Conservation (phyloP, 345 rosid genomes). For the Syzygium oleosum region DNA sequence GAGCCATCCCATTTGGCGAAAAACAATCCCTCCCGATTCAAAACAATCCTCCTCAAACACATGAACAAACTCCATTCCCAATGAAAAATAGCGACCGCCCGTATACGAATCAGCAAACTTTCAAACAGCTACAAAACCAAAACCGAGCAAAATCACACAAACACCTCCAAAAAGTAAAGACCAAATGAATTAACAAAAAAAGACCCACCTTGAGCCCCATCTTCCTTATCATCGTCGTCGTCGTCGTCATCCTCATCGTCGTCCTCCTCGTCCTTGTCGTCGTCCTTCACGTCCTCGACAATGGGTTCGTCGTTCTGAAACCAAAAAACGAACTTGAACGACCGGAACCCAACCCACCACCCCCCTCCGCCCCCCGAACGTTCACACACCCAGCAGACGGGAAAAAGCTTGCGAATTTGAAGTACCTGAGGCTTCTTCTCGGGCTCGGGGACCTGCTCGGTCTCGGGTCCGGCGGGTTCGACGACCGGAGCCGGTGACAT, state of each 20-base stretch:
- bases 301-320: conserved; percentile 42
- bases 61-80: not conserved
- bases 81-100: not conserved
- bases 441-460: conserved; percentile 10
- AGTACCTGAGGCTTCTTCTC: conserved; percentile 24
- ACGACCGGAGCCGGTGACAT: conserved; percentile 62
- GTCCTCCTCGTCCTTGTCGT: conserved; percentile 45
- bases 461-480: conserved; percentile 26
- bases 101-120: not conserved
- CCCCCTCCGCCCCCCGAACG: not conserved
- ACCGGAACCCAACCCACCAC: not conserved
- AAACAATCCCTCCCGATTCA: not conserved
- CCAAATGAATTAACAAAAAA: not conserved
- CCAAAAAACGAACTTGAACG: not conserved
- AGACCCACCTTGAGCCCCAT: conserved; percentile 41
- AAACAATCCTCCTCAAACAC: not conserved
- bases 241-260: conserved; percentile 78
- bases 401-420: not conserved
- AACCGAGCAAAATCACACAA: not conserved
- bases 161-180: not conserved
- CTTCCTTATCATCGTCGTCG: conserved; percentile 54
- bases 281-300: conserved; percentile 74
- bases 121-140: not conserved
- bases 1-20: not conserved
- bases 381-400: not conserved